Evolutionary conservation across 257 asterid genomes (phyloP).

Genomic region (Mentha longifolia): DNA sequence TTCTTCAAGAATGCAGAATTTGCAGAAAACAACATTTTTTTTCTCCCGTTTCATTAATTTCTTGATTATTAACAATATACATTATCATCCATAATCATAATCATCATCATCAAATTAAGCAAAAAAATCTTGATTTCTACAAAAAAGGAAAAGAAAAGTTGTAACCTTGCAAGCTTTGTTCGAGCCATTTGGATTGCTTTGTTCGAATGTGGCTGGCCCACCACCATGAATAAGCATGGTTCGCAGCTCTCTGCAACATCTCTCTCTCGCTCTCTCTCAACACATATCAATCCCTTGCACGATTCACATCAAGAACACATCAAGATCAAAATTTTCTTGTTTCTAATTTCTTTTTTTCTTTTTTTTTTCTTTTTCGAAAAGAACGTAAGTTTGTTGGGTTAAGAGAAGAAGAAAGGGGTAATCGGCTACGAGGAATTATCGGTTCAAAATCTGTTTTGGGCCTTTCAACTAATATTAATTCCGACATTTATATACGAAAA

Average conservation of each 20-base stretch:
- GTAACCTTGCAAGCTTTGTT: slow-evolving; percentile 64
- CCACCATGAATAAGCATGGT: slow-evolving; percentile 80
- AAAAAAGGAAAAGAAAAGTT: no score
- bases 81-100: not conserved
- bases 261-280: slow-evolving; percentile 12
- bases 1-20: no score
- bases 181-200: slow-evolving; percentile 75
- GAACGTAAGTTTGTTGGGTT: not conserved
- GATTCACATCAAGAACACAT: no score
- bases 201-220: slow-evolving; percentile 77
- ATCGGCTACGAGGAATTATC: slow-evolving; percentile 56
- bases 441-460: slow-evolving; percentile 50
- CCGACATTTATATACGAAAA: not conserved
- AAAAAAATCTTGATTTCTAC: not conserved
- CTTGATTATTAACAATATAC: not conserved
- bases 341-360: no score
- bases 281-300: slow-evolving; percentile 11
- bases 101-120: not conserved
- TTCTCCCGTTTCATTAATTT: not conserved
- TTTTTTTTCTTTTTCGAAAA: not conserved
- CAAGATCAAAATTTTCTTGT: slow-evolving; percentile 24
- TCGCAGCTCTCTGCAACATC: slow-evolving; percentile 78
- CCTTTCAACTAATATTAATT: slow-evolving; percentile 35
- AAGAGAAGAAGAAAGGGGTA: slow-evolving; percentile 28
- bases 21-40: no score